phyloP scores from a whole-genome alignment of 176 grass and related monocot genomes.

The Lolium rigidum region DNA sequence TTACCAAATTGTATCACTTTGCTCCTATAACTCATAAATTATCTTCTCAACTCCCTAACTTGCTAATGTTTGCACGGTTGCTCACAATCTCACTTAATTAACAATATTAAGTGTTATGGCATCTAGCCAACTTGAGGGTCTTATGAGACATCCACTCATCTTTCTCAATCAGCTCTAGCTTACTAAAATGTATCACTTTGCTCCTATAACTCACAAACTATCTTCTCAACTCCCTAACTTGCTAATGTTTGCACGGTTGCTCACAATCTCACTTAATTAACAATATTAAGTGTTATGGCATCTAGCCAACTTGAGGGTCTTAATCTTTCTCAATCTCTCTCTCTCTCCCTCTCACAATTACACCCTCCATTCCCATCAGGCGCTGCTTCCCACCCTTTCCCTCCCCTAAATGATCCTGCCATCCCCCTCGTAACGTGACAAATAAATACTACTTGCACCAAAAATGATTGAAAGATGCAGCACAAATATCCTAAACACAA shows the following conservation, averaged over 20 bases:
- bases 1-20: neutral
- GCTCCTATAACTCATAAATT: neutral
- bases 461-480: conserved; percentile 27
- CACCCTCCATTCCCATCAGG: neutral
- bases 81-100: conserved; percentile 1
- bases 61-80: neutral
- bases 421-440: conserved; percentile 7
- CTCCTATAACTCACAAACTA: neutral
- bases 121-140: conserved; percentile 13
- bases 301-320: neutral
- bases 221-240: conserved; percentile 8
- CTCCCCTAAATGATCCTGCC: neutral
- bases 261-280: conserved; percentile 12
- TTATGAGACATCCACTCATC: neutral
- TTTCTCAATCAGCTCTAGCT: neutral
- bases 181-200: neutral
- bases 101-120: neutral
- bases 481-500: conserved; percentile 24
- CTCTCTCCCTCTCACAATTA: neutral
- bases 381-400: neutral
- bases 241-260: neutral
- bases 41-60: conserved; percentile 5
- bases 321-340: too few relatives aligned
- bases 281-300: neutral
- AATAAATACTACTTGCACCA: conserved; percentile 29